phyloP scores from a whole-genome alignment of 1,139 yeast species.

The Protomyces lactucae-debilis region DNA sequence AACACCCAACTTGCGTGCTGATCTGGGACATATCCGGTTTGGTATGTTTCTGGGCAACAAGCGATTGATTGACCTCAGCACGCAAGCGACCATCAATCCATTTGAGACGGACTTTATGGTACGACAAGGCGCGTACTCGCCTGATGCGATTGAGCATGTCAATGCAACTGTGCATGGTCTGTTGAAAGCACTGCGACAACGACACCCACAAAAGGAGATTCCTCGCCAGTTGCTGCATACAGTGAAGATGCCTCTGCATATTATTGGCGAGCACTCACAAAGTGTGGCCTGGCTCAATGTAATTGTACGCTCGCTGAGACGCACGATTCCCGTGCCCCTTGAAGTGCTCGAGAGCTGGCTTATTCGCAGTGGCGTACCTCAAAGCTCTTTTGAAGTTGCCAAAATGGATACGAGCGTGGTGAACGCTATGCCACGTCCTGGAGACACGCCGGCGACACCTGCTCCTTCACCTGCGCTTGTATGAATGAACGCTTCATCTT shows the following conservation, averaged over 20 bases:
- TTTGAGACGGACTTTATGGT: background rate
- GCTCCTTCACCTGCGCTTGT: too few species aligned
- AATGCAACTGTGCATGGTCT: background rate
- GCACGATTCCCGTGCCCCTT: background rate
- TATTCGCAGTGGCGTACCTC: background rate
- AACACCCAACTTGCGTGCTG: background rate
- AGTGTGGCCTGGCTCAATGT: background rate
- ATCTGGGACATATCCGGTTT: background rate
- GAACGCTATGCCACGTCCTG: background rate
- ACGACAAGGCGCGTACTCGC: background rate
- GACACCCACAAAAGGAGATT: background rate
- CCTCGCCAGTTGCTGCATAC: background rate
- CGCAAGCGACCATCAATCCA: background rate
- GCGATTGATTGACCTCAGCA: background rate
- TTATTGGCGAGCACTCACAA: background rate
- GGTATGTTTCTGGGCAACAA: background rate
- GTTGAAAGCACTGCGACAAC: background rate
- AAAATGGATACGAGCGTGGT: background rate
- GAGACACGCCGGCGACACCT: too few species aligned
- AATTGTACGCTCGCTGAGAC: background rate
- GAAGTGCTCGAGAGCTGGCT: background rate
- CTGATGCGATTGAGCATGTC: background rate
- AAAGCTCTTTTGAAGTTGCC: background rate
- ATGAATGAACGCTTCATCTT: too few species aligned
- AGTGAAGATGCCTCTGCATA: background rate